Evolutionary conservation across 139 green algal species (phyloP), one percentile per base, ranked within the genome.

Genomic region (Dunaliella sp.): DNA sequence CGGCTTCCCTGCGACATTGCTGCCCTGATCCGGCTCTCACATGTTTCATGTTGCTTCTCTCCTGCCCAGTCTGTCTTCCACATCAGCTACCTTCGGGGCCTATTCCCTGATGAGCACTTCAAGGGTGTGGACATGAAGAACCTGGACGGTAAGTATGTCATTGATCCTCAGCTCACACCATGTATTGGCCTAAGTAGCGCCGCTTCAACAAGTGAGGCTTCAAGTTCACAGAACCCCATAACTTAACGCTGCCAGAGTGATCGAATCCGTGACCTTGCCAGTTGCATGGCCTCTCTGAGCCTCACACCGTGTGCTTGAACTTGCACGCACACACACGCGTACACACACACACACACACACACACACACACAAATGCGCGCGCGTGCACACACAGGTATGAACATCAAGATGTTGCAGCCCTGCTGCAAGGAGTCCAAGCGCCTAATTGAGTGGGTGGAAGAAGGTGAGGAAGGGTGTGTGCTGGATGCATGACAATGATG

Each of bases 401-500:
- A 93, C 57, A 89, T 95, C 48, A 92, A 94, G 83, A 90, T 94
- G 89, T 91, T 96, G 79, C 77, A 81, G 72, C 84, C 89, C 3
- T 58, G 76, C 0, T 81, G 83, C 57, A 83, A 92, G 0, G 93
- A 96, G 83, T 87, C 89, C 3, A 84, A 86, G 75, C 84, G 87
- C 21, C 88, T 96, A 77, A 79, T 93, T 36, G 86, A 95, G 48
- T 96, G 94, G 94, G 87, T 96, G 36, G 92, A 96, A 48, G 74
- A 84, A 57, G 92, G 91, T 92, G 48, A 38, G 59, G 65, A 32
- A 75, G 58, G 22, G 24, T 21, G 58, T 75, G 58, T 75, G 58
- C 58, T 24, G 21, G 58, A 75, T 24, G 58, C 58, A 75, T 75
- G 58, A 24, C 22, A 75, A 75, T 75, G 58, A n/a, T 24, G 24